Conservation (phyloP, 2,329 filamentous ascomycete species). For the Pseudovirgaria hyperparasitica region DNA sequence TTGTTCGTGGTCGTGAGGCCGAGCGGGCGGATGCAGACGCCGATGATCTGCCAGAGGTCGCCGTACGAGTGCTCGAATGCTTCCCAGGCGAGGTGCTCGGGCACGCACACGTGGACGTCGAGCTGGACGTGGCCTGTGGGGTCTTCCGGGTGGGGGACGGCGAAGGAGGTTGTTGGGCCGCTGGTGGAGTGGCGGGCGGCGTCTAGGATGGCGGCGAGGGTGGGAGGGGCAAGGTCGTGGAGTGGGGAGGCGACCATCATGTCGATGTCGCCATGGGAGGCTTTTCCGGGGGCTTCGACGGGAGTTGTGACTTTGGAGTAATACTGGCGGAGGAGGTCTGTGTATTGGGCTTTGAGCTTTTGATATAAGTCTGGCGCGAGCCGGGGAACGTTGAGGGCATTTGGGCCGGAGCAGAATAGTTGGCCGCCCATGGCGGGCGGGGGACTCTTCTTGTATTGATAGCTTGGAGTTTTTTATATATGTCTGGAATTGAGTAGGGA, state of each 20-base stretch:
- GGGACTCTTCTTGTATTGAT: too few species aligned
- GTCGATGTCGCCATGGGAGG: constrained; percentile 61
- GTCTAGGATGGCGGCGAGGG: constrained; percentile 30
- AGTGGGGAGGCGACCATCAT: constrained; percentile 39
- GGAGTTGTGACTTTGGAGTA: constrained; percentile 46
- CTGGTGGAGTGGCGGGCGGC: constrained; percentile 24
- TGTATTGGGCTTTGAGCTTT: constrained; percentile 34
- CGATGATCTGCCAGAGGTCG: constrained; percentile 57
- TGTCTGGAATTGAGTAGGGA: too few species aligned
- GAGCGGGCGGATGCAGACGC: constrained; percentile 47
- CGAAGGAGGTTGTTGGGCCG: constrained; percentile 29
- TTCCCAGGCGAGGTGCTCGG: constrained; percentile 39
- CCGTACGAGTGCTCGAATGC: constrained; percentile 59
- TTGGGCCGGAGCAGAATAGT: constrained; percentile 37
- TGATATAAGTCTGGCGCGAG: constrained; percentile 49
- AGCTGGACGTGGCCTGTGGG: constrained; percentile 47
- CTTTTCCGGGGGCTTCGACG: constrained; percentile 57
- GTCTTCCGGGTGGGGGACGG: constrained; percentile 31
- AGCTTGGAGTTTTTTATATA: too few species aligned
- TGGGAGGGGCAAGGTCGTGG: constrained; percentile 9
- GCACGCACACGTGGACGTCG: constrained; percentile 48
- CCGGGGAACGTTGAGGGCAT: constrained; percentile 49
- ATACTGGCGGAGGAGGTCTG: constrained; percentile 34
- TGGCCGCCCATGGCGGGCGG: constrained; percentile 53
- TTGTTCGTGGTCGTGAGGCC: constrained; percentile 54